Evolutionary conservation across 768 basidiomycete genomes (phyloP), one percentile per base, ranked within the genome.

Genomic region (Auriscalpium orientale): DNA sequence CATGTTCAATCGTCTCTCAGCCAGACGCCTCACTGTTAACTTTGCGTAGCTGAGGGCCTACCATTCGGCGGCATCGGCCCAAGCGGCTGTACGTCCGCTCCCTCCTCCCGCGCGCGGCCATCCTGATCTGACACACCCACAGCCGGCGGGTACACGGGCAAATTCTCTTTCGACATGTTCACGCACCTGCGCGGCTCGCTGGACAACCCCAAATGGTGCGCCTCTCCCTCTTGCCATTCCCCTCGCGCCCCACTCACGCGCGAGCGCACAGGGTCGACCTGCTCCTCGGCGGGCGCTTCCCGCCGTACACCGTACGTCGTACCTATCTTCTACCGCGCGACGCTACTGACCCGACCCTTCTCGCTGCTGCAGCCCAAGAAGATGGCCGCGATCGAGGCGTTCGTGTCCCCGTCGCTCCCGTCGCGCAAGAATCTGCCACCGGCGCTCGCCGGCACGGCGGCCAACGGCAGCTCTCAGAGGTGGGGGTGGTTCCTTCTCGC

Each of bases 51-150:
- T 11, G 76, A 83, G 12, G 84, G 82, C 11, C 65, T 89, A 36
- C 88, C 89, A 8, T 87, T 91, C 56, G 89, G 89, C 38, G 89
- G 89, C 22, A 74, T 80, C 45, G 89, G 89, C 2, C 71, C 76
- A 4, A 87, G 85, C 62, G 89, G 89, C 68, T 79, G 89, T 89
- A 67, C 60, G 85, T 66, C 11, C 45, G 6, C 16, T 18, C 16
- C 40, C 62, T 16, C 33, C 49, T 53, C 54, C 54, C 38, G 49
- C 38, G n/a, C 6, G 8, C 36, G n/a, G 22, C 3, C 46, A 22
- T 51, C 38, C 43, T 46, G 49, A 49, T 49, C 3, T 40, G 45
- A 12, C 35, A 18, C 33, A 18, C 20, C 56, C n/a, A n/a, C 38
- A 86, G 89, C 75, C 56, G 84, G 91, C 12, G 74, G 77, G 54